Base-by-base conservation (phyloP, 169 alveolate species). In the Eimeria zaria region DNA sequence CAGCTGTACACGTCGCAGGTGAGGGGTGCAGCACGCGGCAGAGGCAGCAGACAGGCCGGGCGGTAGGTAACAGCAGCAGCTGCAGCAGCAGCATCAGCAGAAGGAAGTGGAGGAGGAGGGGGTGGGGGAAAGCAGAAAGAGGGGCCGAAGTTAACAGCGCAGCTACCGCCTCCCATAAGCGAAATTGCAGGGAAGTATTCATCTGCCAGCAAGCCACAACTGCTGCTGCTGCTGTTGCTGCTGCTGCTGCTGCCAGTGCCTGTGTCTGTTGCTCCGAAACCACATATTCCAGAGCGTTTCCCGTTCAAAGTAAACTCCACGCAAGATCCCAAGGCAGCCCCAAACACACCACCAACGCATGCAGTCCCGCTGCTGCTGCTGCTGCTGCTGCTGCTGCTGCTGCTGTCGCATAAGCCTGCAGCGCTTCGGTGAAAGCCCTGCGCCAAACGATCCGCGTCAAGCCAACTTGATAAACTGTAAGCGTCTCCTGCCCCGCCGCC, bases 1-100 rank as follows among this genome's bases (percentile, higher is more conserved):
- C 46, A 51, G 27, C 84, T 89, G 71, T 69, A 62, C 30, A 91
- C 85, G 71, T 91, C 96, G 39, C n/a, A 64, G 39, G 96, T 91
- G 67, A 91, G 84, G 8, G 96, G 96, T 39, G 96, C 91, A 22
- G 73, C 91, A 12, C 36, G 97, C 55, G 95, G 97, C 89, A 97
- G 97, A 83, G 96, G 96, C 48, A 91, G 84, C 51, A 91, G 84
- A 41, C 96, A 91, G 76, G 85, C 48, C 9, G 96, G 96, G 46
- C 53, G 78, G 55, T 62, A 91, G 73, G 91, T 91, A 6, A n/a
- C 20, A 16, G 69, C 69, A 60, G 69, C 69, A 60, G 69, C 69
- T 18, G 62, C 62, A 53, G 62, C 24, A 53, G 11, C 62, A 53
- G 3, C 6, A 53, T 14, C 62, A 53, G 62, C 62, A 53, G 62